Conservation (phyloP, 495 filamentous ascomycete genomes). For the Talaromyces stipitatus region DNA sequence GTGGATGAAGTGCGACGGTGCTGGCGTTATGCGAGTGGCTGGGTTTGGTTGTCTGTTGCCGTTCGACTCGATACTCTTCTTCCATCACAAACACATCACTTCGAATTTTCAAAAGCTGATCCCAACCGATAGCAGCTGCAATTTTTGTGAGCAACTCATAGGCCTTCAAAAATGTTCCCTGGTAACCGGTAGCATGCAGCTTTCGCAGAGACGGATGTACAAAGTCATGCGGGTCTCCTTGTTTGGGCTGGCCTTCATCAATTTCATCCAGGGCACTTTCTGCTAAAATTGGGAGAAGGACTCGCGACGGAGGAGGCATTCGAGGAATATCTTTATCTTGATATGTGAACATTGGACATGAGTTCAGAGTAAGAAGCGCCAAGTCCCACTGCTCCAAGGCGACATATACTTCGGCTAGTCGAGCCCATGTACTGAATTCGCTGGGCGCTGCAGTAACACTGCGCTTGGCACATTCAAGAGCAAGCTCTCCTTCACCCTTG, state of each 20-base stretch:
- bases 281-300: slow-evolving; percentile 75
- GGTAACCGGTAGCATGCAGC: slow-evolving; percentile 78
- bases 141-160: slow-evolving; percentile 93
- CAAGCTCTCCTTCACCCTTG: slow-evolving; percentile 80
- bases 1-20: slow-evolving; percentile 62
- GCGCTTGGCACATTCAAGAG: slow-evolving; percentile 86
- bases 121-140: slow-evolving; percentile 93
- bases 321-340: slow-evolving; percentile 94
- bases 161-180: slow-evolving; percentile 90
- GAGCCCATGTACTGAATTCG: slow-evolving; percentile 95
- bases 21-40: slow-evolving; percentile 58
- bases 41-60: slow-evolving; percentile 52
- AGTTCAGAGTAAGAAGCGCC: slow-evolving; percentile 92
- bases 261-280: slow-evolving; percentile 96
- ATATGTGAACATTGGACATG: slow-evolving; percentile 99
- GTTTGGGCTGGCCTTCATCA: slow-evolving; percentile 76
- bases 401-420: slow-evolving; percentile 87
- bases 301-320: slow-evolving; percentile 82
- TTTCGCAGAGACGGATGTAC: slow-evolving; percentile 83
- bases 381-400: slow-evolving; percentile 88
- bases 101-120: slow-evolving; percentile 83
- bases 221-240: slow-evolving; percentile 61
- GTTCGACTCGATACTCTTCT: slow-evolving; percentile 91
- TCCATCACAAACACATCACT: slow-evolving; percentile 99
- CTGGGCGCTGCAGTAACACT: slow-evolving; percentile 91